Base-by-base conservation (phyloP, 306 rosid species). In the Calophaca sinica region DNA sequence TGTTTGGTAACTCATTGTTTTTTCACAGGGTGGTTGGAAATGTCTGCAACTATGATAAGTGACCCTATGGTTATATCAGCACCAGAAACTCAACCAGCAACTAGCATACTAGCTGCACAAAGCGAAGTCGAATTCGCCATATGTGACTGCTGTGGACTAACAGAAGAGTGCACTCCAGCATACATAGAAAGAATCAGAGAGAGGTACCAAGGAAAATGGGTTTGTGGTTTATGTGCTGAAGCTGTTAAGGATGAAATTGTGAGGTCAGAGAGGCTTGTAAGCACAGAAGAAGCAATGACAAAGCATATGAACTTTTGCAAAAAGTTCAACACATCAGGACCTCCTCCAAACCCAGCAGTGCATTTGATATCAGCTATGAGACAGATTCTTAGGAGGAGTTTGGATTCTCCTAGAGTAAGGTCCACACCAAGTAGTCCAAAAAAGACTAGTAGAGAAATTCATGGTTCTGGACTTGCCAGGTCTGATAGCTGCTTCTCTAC, bases 61-160 rank as follows among this genome's bases (percentile, higher is more conserved):
- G 96, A 91, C 71, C 79, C 92, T 35, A 70, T 87, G 86, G 84
- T 78, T 12, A 82, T 91, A 52, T 28, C 98, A 5, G 79, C 88
- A 14, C 72, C 84, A 55, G 97, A 88, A 84, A 72, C 82, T 65
- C 93, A 88, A 81, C 31, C 87, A 75, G 20, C 89, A 80, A 32
- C 79, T 20, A 39, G 82, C 14, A 86, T 59, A 51, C 75, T 88
- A 70, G 81, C 70, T 57, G 42, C 83, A 26, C 87, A 81, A 44
- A 71, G 20, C 3, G 98, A 94, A 59, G 88, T 87, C 39, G 94
- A 94, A 74, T 91, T 87, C 44, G 98, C 89, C 1, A 75, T 79
- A 42, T 94, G 98, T 78, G 97, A 91, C 5, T 91, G 98, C 70
- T 94, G 98, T 84, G 96, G 97, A 5, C 86, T 94, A 31, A 87